phyloP scores from a whole-genome alignment of 352 stramenopile genomes.

The Globisporangium rhizosaccharum region DNA sequence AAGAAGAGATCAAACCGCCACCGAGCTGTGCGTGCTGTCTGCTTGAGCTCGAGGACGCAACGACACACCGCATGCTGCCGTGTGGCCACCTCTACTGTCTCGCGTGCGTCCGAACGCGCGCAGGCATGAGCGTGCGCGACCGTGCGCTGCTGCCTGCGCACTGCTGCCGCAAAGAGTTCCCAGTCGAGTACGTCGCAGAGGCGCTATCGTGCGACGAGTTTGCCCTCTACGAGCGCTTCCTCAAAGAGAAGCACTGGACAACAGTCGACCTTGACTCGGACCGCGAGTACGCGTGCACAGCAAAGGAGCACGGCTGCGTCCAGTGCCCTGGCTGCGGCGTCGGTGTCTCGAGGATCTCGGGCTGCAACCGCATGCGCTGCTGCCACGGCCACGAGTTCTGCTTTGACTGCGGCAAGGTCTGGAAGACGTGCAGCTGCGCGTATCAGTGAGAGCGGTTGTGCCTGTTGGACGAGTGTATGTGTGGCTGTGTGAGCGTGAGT shows the following conservation, averaged over 20 bases:
- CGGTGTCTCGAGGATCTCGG: conserved; percentile 39
- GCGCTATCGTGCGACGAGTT: conserved; percentile 1
- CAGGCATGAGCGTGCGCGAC: conserved; percentile 50
- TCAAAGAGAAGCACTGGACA: conserved; percentile 13
- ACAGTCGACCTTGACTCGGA: conserved; percentile 43
- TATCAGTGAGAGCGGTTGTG: no score
- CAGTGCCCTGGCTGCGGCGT: conserved; percentile 73
- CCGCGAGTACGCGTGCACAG: conserved; percentile 42
- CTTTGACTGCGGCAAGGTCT: conserved; percentile 33
- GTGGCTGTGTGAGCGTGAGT: no score
- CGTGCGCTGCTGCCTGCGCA: conserved; percentile 15
- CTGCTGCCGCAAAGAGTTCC: conserved; percentile 12
- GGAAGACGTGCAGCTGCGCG: conserved; percentile 13
- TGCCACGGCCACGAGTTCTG: conserved; percentile 61
- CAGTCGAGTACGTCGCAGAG: conserved; percentile 11
- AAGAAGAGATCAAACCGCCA: conserved; percentile 3
- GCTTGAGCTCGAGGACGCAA: not conserved
- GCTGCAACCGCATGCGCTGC: conserved; percentile 62
- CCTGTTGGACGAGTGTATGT: no score
- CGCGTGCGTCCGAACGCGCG: conserved; percentile 46
- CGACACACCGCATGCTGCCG: conserved; percentile 7
- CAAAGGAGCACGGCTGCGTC: conserved; percentile 22
- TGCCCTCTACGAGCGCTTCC: conserved; percentile 10
- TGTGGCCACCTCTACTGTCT: conserved; percentile 69
- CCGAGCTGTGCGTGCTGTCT: conserved; percentile 14